Percentiles rank a stretch among this genome's conserved stretches.
Conservation (phyloP, 148 eudicot genomes). For the Vaccinium myrtillus region DNA sequence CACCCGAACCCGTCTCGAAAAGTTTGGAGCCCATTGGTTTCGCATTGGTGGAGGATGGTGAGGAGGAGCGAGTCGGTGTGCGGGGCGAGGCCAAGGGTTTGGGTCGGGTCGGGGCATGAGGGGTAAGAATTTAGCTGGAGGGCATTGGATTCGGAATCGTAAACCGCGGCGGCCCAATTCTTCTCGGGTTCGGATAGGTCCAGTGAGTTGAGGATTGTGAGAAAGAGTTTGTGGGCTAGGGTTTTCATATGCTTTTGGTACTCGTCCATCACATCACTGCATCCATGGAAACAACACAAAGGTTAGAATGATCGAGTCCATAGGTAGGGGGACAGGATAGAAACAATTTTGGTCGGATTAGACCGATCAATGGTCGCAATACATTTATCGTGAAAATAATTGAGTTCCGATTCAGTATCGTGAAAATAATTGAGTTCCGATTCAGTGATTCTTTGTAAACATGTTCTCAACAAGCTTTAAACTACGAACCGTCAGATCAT, state of each 20-base stretch:
- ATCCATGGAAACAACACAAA: neutral
- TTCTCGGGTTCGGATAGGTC: conserved; percentile 29
- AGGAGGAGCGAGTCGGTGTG: conserved; percentile 72
- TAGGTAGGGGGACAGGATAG: too few species aligned
- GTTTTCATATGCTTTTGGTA: conserved; percentile 49
- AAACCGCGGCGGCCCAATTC: conserved; percentile 11
- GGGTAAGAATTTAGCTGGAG: conserved; percentile 78
- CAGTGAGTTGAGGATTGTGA: conserved; percentile 39
- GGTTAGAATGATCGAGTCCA: neutral
- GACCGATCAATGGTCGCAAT: too few species aligned
- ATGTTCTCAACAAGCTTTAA: too few species aligned
- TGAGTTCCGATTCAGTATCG: too few species aligned
- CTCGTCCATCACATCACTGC: conserved; percentile 54
- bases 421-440: too few species aligned
- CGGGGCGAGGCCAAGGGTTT: conserved; percentile 55
- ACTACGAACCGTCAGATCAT: too few species aligned
- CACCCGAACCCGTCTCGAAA: conserved; percentile 49
- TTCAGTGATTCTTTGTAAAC: too few species aligned
- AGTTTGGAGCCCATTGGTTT: conserved; percentile 52
- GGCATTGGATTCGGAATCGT: conserved; percentile 27
- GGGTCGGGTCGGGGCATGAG: conserved; percentile 56
- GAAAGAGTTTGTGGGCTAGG: conserved; percentile 41
- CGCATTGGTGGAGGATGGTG: conserved; percentile 61
- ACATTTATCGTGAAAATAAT: too few species aligned
- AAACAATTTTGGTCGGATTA: too few species aligned